These are phyloP conservation scores for Penicillium sp. DNA, from an alignment of 2,329 filamentous ascomycete species.

Conservation along the genomic window DNA sequence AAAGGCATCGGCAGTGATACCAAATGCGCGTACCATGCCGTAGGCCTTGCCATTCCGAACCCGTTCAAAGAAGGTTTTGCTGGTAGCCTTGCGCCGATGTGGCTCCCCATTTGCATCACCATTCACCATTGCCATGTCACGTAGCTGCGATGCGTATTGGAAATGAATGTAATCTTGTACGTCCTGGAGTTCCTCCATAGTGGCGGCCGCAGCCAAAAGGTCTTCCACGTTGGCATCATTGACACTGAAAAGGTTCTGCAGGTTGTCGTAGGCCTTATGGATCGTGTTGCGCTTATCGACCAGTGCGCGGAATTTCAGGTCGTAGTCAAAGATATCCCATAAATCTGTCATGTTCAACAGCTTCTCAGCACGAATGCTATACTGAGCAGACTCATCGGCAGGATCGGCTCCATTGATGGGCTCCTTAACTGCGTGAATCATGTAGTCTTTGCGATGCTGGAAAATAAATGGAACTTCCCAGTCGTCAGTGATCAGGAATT, in stretches of 20 bases:
- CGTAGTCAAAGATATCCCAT: constrained; percentile 91
- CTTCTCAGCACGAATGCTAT: constrained; percentile 74
- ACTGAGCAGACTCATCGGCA: constrained; percentile 62
- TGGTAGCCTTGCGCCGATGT: constrained; percentile 77
- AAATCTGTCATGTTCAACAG: constrained; percentile 87
- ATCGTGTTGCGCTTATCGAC: constrained; percentile 87
- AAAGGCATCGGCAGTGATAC: constrained; percentile 81
- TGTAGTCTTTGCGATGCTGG: constrained; percentile 94
- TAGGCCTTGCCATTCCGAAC: constrained; percentile 76
- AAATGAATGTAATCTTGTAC: constrained; percentile 96
- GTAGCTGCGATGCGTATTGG: constrained; percentile 78
- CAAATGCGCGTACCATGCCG: constrained; percentile 79
- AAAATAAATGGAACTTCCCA: constrained; percentile 97
- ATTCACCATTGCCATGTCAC: constrained; percentile 66
- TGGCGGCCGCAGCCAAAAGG: constrained; percentile 72
- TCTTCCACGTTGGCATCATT: constrained; percentile 73
- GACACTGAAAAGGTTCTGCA: constrained; percentile 63
- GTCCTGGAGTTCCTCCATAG: constrained; percentile 94
- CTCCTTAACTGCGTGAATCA: constrained; percentile 81
- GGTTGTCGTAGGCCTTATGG: constrained; percentile 69
- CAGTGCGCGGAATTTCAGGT: constrained; percentile 90
- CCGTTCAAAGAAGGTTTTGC: constrained; percentile 75
- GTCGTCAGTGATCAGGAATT: constrained; percentile 91
- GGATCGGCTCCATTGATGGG: constrained; percentile 61
- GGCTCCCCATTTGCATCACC: constrained; percentile 58